A percentile compares a stretch with the other conserved stretches of the same genome.
phyloP scores from a whole-genome alignment of 306 rosid species.

The Lupinus albus region DNA sequence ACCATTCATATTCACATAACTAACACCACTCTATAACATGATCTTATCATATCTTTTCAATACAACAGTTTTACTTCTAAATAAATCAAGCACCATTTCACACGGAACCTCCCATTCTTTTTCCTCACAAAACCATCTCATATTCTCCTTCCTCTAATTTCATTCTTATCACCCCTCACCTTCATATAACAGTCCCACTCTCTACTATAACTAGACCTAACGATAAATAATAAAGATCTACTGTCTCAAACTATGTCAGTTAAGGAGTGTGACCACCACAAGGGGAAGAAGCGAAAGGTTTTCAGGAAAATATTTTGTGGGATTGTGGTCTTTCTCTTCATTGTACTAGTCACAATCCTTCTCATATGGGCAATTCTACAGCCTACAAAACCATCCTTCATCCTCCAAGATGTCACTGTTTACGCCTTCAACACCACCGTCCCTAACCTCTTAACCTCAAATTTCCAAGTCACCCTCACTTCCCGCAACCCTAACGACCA shows the following conservation, averaged over 20 bases:
- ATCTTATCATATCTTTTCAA: conserved; percentile 44
- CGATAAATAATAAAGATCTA: no score
- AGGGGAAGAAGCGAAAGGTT: background rate
- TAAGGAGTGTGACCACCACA: conserved; percentile 67
- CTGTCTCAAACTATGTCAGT: conserved; percentile 60
- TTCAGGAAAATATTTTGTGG: conserved; percentile 40
- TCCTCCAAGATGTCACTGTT: conserved; percentile 84
- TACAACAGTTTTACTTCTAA: background rate
- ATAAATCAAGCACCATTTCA: conserved; percentile 7
- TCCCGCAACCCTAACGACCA: conserved; percentile 82
- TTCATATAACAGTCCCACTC: no score
- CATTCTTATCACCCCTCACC: background rate
- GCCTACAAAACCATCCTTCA: conserved; percentile 76
- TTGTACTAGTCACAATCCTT: conserved; percentile 60
- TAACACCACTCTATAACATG: conserved; percentile 12
- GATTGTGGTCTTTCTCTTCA: conserved; percentile 54
- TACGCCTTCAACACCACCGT: conserved; percentile 78
- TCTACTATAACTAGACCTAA: no score
- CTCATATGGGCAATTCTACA: conserved; percentile 73
- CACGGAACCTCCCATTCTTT: conserved; percentile 40
- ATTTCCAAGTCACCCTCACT: conserved; percentile 68
- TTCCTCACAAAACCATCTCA: background rate
- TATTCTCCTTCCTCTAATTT: background rate
- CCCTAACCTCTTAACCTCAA: conserved; percentile 71
- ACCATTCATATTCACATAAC: conserved; percentile 43